phyloP scores from a whole-genome alignment of 1,284 basidiomycete genomes.

The Vanrija pseudolonga region DNA sequence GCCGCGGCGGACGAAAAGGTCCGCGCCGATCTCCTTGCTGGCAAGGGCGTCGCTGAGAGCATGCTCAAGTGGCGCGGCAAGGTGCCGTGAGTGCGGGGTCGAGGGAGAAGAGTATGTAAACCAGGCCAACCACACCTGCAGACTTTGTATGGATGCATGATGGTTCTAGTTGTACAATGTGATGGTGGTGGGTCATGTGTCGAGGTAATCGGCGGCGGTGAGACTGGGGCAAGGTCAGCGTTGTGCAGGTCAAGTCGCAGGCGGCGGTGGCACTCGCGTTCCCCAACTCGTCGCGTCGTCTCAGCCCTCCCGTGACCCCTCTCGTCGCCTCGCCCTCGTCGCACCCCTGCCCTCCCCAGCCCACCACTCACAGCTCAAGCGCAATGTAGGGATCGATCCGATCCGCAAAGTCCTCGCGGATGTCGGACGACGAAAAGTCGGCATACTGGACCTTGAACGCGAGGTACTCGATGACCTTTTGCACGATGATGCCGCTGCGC shows the following conservation, averaged over 20 bases:
- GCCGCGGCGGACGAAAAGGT: conserved; percentile 68
- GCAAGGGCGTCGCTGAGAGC: conserved; percentile 68
- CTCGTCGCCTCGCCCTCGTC: too few relatives aligned
- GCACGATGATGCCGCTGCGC: conserved; percentile 52
- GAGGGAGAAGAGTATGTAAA: not conserved
- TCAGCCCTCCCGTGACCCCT: not conserved
- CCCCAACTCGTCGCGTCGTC: not conserved
- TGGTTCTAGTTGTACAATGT: conserved; percentile 3
- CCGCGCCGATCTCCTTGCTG: conserved; percentile 69
- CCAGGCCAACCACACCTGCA: not conserved
- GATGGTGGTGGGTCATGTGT: conserved; percentile 22
- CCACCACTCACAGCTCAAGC: conserved; percentile 54
- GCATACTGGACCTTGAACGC: conserved; percentile 54
- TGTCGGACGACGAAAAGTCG: conserved; percentile 48
- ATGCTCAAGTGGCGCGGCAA: conserved; percentile 59
- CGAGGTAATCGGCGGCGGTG: conserved; percentile 51
- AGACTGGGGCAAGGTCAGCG: conserved; percentile 28
- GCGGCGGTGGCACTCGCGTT: too few relatives aligned
- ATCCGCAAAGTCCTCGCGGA: conserved; percentile 55
- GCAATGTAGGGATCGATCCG: conserved; percentile 58
- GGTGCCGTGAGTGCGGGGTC: conserved; percentile 7
- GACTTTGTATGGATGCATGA: not conserved
- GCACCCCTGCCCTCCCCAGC: too few relatives aligned
- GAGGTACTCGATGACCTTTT: conserved; percentile 58
- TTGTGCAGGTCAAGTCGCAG: not conserved